Percentiles rank a stretch among this genome's conserved stretches.
These are phyloP conservation scores for Phytophthora europaea DNA, from an alignment of 352 stramenopile genomes.

Conservation along the genomic window DNA sequence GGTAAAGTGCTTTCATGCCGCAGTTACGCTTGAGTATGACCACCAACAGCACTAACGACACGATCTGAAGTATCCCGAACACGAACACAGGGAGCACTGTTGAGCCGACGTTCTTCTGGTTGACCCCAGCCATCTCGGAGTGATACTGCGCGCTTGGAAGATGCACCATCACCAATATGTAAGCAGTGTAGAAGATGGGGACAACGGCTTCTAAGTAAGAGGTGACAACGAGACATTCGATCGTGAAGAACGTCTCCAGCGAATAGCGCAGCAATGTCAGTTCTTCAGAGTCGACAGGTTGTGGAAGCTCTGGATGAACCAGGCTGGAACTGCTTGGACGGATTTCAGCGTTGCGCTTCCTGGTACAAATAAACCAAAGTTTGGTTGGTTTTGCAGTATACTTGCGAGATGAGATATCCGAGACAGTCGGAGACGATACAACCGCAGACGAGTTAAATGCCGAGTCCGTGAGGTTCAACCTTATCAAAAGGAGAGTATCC, in stretches of 20 bases:
- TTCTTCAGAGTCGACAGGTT: background rate
- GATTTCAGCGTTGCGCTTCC: background rate
- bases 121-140: background rate
- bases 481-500: background rate
- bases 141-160: background rate
- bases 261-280: background rate
- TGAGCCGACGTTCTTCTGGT: background rate
- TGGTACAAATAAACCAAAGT: background rate
- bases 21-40: background rate
- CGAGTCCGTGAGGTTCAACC: background rate
- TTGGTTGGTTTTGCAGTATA: background rate
- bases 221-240: background rate
- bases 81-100: background rate
- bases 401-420: background rate
- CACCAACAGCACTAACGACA: background rate
- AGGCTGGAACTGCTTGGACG: background rate
- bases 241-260: background rate
- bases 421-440: background rate
- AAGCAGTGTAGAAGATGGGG: background rate
- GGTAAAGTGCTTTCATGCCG: constrained; percentile 12
- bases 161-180: background rate
- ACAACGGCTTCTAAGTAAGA: background rate
- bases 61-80: background rate
- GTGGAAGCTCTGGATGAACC: background rate
- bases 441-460: background rate